Percentiles rank a stretch among this genome's conserved stretches.
These are phyloP conservation scores for Cladophialophora psammophila DNA, from an alignment of 2,329 filamentous ascomycete species.

Conservation along the genomic window DNA sequence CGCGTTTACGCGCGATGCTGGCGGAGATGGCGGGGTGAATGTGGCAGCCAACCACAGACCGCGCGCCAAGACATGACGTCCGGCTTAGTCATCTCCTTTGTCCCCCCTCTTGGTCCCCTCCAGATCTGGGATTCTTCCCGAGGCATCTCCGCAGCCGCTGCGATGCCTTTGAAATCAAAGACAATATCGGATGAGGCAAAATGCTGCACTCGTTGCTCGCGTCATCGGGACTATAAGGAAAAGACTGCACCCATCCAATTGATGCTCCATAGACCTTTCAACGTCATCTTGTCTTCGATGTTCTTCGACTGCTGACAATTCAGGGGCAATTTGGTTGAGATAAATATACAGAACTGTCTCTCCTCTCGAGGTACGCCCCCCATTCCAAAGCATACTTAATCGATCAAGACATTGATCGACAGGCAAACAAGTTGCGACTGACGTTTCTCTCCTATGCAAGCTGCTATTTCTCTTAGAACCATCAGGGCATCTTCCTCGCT, in stretches of 20 bases:
- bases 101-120: neutral
- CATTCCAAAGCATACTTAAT: neutral
- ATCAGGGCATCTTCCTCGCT: conserved; percentile 28
- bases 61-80: conserved; percentile 2
- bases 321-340: neutral
- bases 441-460: conserved; percentile 22
- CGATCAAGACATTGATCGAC: neutral
- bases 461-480: conserved; percentile 14
- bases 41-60: neutral
- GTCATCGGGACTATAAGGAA: conserved; percentile 8
- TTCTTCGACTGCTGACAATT: conserved; percentile 26
- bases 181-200: conserved; percentile 4
- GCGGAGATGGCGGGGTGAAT: conserved; percentile 10
- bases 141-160: neutral
- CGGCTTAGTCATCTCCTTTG: neutral
- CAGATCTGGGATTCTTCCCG: conserved; percentile 11
- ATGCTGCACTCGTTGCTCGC: conserved; percentile 7
- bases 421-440: neutral
- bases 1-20: conserved; percentile 5
- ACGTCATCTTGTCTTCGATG: conserved; percentile 19
- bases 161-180: conserved; percentile 24
- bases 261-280: neutral
- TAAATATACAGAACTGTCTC: conserved; percentile 10
- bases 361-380: neutral
- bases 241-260: neutral